Evolutionary conservation across 1,284 basidiomycete genomes (phyloP), one percentile per base, ranked within the genome.

Genomic region (Fomitopsis betulina): DNA sequence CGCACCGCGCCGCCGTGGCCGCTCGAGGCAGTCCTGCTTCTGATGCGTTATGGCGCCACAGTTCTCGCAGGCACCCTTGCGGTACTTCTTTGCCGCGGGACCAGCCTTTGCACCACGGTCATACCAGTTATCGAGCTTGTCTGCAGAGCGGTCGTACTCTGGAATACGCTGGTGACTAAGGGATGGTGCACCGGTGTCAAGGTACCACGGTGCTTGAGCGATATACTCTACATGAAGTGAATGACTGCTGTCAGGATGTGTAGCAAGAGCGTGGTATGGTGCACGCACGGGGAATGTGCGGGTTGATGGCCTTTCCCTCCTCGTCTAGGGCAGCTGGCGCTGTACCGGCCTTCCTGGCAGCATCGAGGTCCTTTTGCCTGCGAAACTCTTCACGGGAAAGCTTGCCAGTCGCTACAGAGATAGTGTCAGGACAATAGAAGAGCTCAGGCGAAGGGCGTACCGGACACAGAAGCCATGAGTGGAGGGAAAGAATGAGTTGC

Each of bases 31-130:
- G 72, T 99, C 97, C 66, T 84, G 78, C 60, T 82, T 85, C 75
- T 92, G 91, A 79, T 99, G 97, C 1, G 94, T 93, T 82, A 98
- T 90, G 17, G 96, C 92, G 59, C 96, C 96, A 68, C 96, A 99
- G 72, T 99, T 99, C 77, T 97, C 95, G 78, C 96, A 99, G 33
- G 96, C 97, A 35, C 96, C 96, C 72, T 97, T 96, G 65, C 97
- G 85, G 72, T 91, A 99, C 75, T 97, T 98, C 70, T 93, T 98
- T 40, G 95, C 92, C 1, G 93, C 92, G 0, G 94, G 93, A 3
- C 91, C 94, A 0, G 89, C 86, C 63, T 86, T 90, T 12, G 82
- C 82, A n/a, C 94, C 94, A 60, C 96, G 84, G 71, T 94, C 89
- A 72, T 98, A 98, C 93, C 95, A 96, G 62, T 88, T 85, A 68